Evolutionary conservation across 2,329 filamentous ascomycete species (phyloP), one percentile per base, ranked within the genome.

Genomic region (Phyllosticta citribraziliensis): DNA sequence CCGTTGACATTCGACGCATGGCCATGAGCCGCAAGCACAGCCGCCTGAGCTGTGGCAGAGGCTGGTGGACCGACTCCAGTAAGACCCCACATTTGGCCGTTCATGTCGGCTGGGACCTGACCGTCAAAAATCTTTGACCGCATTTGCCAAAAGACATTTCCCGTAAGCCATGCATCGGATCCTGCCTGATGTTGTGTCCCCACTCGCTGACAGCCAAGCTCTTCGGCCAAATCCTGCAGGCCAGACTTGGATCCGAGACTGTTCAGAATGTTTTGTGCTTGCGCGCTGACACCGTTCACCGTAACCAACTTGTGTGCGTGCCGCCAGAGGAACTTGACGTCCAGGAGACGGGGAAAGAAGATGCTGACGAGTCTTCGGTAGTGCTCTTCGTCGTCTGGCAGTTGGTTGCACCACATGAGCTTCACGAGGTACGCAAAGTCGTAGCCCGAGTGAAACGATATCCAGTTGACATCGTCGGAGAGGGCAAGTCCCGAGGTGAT

Each of bases 341-440:
- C 94, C 73, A 94, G 96, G 0, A 96, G 85, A 19, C 87, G 88
- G 0, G 94, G 94, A 73, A 99, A 99, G 80, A 93, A 97, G 55
- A 90, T 87, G 71, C 89, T 89, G 75, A 97, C 90, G 55, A 93
- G 84, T 69, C 87, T 84, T 71, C 95, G 89, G 73, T 97, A 99
- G 65, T 94, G 87, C 56, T 87, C 83, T 72, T 97, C 94, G 67
- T 96, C 91, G 67, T 91, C 89, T 0, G 94, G 94, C 8, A 99
- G 80, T 53, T 88, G 85, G 66, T 86, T 83, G 75, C 89, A 89
- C 62, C 89, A 87, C 73, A 99, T 86, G 62, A 97, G 86, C 77
- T 99, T 99, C 70, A 95, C 92, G 55, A 99, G 80, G 70, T 97
- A 97, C 56, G 92, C 94, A 75, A 99, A 97, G 77, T 99, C 94